Evolutionary conservation across 1,139 yeast species (phyloP).

Genomic region (Kodamaea plutei): DNA sequence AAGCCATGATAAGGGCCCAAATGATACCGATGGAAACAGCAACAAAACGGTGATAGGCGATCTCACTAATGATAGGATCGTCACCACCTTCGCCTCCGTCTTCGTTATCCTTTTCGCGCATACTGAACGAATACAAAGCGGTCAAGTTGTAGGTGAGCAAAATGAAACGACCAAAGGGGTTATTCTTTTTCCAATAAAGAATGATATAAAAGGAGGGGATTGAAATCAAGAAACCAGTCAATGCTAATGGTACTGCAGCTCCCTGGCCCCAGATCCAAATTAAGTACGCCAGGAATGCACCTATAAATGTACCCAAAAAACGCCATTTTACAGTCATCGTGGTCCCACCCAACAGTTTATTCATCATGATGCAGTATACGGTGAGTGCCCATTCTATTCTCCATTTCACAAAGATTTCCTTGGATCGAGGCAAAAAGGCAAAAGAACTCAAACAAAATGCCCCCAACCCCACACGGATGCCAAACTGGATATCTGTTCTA

Average conservation of each 20-base stretch:
- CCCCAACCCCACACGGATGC: conserved; percentile 75
- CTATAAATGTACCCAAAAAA: conserved; percentile 69
- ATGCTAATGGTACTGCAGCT: conserved; percentile 49
- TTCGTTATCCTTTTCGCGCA: conserved; percentile 56
- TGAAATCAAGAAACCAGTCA: conserved; percentile 58
- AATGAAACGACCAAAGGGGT: conserved; percentile 69
- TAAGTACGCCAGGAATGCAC: conserved; percentile 58
- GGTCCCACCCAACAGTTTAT: conserved; percentile 83
- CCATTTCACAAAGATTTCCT: conserved; percentile 57
- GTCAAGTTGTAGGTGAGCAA: conserved; percentile 75
- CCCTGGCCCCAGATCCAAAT: conserved; percentile 61
- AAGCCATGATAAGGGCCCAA: conserved; percentile 71
- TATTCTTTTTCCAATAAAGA: conserved; percentile 59
- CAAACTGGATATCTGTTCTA: conserved; percentile 71
- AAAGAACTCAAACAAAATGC: conserved; percentile 62
- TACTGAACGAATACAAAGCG: conserved; percentile 70
- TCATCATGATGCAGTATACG: conserved; percentile 80
- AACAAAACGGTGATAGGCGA: conserved; percentile 73
- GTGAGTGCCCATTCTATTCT: conserved; percentile 84
- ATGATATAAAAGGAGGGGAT: conserved; percentile 67
- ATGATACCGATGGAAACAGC: conserved; percentile 70
- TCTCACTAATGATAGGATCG: conserved; percentile 66
- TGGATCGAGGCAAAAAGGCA: conserved; percentile 60
- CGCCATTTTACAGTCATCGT: conserved; percentile 76
- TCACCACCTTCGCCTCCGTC: conserved; percentile 70